A percentile compares a stretch with the other conserved stretches of the same genome.
Conservation (phyloP, 208 protist species). For the Endotrypanum monterogeii region DNA sequence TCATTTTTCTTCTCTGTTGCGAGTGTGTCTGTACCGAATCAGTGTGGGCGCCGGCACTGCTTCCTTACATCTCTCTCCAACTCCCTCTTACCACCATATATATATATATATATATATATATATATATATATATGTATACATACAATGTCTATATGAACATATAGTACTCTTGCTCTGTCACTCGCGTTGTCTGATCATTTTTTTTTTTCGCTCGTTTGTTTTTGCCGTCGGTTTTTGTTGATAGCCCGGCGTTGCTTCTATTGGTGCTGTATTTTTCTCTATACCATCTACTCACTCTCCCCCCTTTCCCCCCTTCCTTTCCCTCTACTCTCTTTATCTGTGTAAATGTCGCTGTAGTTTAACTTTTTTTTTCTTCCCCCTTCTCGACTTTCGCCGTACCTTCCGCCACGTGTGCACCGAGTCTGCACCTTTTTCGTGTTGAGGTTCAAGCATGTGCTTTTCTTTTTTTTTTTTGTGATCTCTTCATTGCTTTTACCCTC, state of each 20-base stretch:
- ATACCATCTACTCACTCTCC: background rate
- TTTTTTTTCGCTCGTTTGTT: background rate
- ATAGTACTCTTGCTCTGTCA: background rate
- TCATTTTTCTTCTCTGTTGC: too few relatives aligned
- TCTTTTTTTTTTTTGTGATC: background rate
- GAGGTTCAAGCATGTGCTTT: background rate
- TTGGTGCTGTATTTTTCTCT: conserved; percentile 1
- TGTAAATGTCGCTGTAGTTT: background rate
- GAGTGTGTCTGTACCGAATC: too few relatives aligned
- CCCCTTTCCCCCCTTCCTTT: background rate
- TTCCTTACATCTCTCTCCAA: background rate
- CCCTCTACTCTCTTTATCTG: background rate
- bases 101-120: conserved; percentile 30
- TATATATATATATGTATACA: background rate
- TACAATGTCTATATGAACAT: background rate
- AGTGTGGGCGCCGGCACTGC: background rate
- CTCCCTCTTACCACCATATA: conserved; percentile 23
- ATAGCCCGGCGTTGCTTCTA: background rate
- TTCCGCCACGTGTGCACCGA: background rate
- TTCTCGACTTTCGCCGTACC: background rate
- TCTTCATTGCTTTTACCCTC: background rate
- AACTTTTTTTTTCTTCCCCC: background rate
- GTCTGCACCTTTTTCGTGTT: background rate
- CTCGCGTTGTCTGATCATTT: background rate
- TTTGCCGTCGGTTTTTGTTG: background rate